These are phyloP conservation scores for Lentinula detonsa DNA, from an alignment of 768 basidiomycete species.

Conservation along the genomic window DNA sequence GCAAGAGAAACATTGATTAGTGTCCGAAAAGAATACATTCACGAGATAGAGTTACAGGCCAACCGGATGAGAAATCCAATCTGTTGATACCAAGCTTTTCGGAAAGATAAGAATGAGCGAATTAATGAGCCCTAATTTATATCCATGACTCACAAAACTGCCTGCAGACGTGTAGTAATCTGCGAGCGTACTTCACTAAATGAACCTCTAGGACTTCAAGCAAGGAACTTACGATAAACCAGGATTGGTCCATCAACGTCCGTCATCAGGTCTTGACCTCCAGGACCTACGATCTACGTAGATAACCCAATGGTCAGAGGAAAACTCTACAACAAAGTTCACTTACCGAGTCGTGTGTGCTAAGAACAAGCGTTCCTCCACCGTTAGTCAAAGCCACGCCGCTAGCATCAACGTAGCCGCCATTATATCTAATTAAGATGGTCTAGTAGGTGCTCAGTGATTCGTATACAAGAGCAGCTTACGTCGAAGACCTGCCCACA, in stretches of 20 bases:
- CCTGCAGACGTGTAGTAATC: constrained; percentile 47
- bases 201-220: background rate
- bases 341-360: constrained; percentile 34
- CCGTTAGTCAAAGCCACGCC: constrained; percentile 40
- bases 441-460: background rate
- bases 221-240: constrained; percentile 37
- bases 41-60: constrained; percentile 30
- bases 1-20: background rate
- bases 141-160: constrained; percentile 28
- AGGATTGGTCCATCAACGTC: constrained; percentile 41
- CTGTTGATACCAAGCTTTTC: constrained; percentile 38
- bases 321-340: background rate
- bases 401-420: constrained; percentile 40
- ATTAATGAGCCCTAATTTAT: background rate
- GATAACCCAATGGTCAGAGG: background rate
- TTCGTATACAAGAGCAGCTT: constrained; percentile 7
- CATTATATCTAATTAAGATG: constrained; percentile 25
- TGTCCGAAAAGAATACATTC: too few relatives aligned
- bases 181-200: constrained; percentile 11
- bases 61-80: constrained; percentile 42
- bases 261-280: constrained; percentile 43
- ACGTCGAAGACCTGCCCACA: constrained; percentile 44
- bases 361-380: constrained; percentile 48
- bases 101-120: background rate
- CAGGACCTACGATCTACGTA: constrained; percentile 42